phyloP scores from a whole-genome alignment of 164 flowering plant genomes.

The Brasenia schreberi region DNA sequence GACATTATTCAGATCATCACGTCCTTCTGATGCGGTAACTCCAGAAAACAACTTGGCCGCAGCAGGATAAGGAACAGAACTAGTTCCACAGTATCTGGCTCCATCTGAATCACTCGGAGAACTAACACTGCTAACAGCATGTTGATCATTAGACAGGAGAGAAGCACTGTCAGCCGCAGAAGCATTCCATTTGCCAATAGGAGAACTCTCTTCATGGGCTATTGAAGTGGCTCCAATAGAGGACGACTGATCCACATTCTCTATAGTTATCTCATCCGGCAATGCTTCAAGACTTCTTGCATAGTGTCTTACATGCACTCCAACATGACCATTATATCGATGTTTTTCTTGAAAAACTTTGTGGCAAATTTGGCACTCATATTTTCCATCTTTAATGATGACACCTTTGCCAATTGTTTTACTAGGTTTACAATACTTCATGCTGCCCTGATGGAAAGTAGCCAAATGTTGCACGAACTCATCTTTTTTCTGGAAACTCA shows the following conservation, averaged over 20 bases:
- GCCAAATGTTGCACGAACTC: constrained; percentile 58
- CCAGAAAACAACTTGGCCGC: neutral
- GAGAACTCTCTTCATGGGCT: constrained; percentile 33
- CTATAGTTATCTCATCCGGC: constrained; percentile 12
- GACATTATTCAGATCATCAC: constrained; percentile 1
- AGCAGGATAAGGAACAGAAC: neutral
- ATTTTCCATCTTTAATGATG: constrained; percentile 56
- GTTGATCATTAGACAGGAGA: constrained; percentile 2
- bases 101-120: neutral
- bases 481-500: constrained; percentile 56
- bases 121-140: neutral
- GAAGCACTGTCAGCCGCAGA: constrained; percentile 3
- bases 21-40: constrained; percentile 2
- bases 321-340: constrained; percentile 72
- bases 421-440: constrained; percentile 45
- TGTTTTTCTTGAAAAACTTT: constrained; percentile 54
- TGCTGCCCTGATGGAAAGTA: constrained; percentile 46
- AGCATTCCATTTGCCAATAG: constrained; percentile 23
- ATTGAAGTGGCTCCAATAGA: constrained; percentile 15
- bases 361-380: constrained; percentile 76
- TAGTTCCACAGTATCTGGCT: neutral
- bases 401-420: constrained; percentile 62
- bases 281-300: constrained; percentile 29
- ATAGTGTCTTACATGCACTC: constrained; percentile 50
- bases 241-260: constrained; percentile 14